Conservation (phyloP, 2,329 filamentous ascomycete species). For the Epichloe brachyelytri region DNA sequence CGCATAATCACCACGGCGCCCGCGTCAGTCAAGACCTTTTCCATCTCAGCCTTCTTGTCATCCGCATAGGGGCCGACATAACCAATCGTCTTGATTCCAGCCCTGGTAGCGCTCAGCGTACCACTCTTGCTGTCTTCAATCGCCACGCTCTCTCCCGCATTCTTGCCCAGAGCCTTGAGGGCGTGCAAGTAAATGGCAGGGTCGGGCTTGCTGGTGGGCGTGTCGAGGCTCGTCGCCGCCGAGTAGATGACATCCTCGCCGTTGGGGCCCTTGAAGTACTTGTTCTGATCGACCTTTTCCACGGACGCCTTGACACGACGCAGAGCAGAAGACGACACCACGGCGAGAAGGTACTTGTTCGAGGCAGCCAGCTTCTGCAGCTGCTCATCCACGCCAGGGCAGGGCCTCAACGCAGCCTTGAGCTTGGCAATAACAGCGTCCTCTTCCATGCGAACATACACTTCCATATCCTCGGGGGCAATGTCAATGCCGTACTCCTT, state of each 20-base stretch:
- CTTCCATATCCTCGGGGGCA: constrained; percentile 52
- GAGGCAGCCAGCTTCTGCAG: constrained; percentile 49
- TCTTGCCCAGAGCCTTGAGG: constrained; percentile 59
- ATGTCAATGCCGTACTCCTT: constrained; percentile 64
- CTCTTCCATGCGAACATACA: constrained; percentile 65
- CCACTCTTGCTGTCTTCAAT: constrained; percentile 86
- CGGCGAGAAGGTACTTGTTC: constrained; percentile 59
- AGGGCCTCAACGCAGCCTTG: constrained; percentile 51
- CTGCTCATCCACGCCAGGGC: constrained; percentile 53
- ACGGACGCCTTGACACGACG: constrained; percentile 66
- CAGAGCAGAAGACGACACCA: constrained; percentile 71
- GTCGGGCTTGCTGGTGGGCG: constrained; percentile 82
- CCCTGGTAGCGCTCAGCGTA: constrained; percentile 58
- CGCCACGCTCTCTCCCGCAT: constrained; percentile 59
- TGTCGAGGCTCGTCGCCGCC: constrained; percentile 63
- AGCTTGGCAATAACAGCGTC: constrained; percentile 76
- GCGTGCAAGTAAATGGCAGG: constrained; percentile 78
- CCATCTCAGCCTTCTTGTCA: constrained; percentile 52
- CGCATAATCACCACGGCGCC: constrained; percentile 51
- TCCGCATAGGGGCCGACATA: constrained; percentile 70
- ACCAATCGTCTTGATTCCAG: constrained; percentile 67
- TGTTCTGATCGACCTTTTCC: constrained; percentile 64
- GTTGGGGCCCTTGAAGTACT: constrained; percentile 47
- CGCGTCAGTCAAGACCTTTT: constrained; percentile 43
- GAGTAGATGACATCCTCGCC: constrained; percentile 62